Evolutionary conservation across 148 eudicot species (phyloP).

Genomic region (Persicaria maculosa): DNA sequence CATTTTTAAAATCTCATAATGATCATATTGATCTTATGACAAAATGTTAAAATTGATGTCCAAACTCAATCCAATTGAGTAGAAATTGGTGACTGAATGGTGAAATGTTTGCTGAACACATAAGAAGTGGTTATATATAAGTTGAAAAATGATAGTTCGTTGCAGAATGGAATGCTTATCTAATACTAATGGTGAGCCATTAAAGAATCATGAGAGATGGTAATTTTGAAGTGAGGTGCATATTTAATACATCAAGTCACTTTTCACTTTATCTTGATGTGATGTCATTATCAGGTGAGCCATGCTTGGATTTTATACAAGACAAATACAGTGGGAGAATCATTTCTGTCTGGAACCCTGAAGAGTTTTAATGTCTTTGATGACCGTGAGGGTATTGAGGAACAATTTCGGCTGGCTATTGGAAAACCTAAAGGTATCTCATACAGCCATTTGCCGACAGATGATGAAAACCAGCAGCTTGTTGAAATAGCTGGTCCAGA

Average conservation of each 20-base stretch:
- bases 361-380: slow-evolving; percentile 78
- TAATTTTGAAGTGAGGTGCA: not conserved
- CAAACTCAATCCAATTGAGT: not conserved
- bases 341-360: slow-evolving; percentile 75
- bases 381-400: slow-evolving; percentile 87
- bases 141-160: not conserved
- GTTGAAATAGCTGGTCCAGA: slow-evolving; percentile 20
- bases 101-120: not conserved
- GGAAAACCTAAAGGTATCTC: slow-evolving; percentile 55
- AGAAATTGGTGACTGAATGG: not conserved
- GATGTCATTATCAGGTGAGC: slow-evolving; percentile 40
- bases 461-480: slow-evolving; percentile 28
- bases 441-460: slow-evolving; percentile 31
- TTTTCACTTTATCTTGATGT: slow-evolving; percentile 5
- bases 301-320: slow-evolving; percentile 84
- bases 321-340: slow-evolving; percentile 62
- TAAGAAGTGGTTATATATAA: not conserved
- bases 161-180: not conserved
- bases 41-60: not conserved
- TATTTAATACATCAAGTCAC: not conserved
- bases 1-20: not conserved
- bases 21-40: not conserved
- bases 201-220: not conserved
- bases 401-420: slow-evolving; percentile 81
- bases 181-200: not conserved